Evolutionary conservation across 352 stramenopile species (phyloP).

Genomic region (Globisporangium heterothallicum): DNA sequence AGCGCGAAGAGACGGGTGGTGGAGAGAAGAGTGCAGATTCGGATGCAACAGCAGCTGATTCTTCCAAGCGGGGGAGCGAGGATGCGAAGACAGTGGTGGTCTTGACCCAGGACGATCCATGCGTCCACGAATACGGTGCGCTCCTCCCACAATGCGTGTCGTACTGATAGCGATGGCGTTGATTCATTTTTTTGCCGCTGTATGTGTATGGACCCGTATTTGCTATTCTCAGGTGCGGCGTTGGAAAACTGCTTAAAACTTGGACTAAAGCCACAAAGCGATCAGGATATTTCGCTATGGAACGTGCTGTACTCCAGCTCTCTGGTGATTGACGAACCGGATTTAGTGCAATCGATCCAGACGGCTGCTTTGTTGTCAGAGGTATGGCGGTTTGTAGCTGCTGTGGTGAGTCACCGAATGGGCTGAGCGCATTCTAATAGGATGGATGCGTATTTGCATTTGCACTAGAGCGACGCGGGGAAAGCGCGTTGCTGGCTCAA

Average conservation of each 20-base stretch:
- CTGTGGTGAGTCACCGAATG: not conserved
- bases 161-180: too few relatives aligned
- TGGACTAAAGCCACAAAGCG: constrained; percentile 38
- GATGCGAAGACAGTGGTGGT: constrained; percentile 4
- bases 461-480: constrained; percentile 42
- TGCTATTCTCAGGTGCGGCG: constrained; percentile 29
- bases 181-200: too few relatives aligned
- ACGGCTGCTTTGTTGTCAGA: constrained; percentile 64
- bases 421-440: not conserved
- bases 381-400: constrained; percentile 32
- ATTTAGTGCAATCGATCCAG: constrained; percentile 60
- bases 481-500: constrained; percentile 77
- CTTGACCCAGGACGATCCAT: constrained; percentile 50
- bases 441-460: too few relatives aligned
- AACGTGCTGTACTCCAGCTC: constrained; percentile 68
- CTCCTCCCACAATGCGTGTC: not conserved
- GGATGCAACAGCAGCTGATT: constrained; percentile 7
- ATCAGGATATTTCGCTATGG: constrained; percentile 59
- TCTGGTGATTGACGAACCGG: constrained; percentile 67
- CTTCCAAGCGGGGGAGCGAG: too few relatives aligned
- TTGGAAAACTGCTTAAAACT: constrained; percentile 60
- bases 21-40: constrained; percentile 10
- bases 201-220: too few relatives aligned
- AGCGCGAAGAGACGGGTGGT: not conserved
- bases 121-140: constrained; percentile 59